Base-by-base conservation (phyloP, 306 rosid species). In the Geum urbanum region DNA sequence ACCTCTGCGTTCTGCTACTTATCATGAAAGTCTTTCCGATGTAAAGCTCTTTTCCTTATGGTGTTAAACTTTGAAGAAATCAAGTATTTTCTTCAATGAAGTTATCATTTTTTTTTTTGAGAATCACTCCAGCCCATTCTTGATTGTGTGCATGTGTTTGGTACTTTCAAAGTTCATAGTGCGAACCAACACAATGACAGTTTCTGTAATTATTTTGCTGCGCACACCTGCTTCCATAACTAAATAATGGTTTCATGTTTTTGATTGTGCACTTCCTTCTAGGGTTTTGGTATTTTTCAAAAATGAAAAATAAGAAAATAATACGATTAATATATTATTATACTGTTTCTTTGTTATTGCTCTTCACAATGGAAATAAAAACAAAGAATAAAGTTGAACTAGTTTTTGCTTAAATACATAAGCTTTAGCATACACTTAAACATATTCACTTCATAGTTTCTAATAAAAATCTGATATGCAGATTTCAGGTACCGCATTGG, bases 401-500 rank as follows among this genome's bases (percentile, higher is more conserved):
- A 19, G 60, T 15, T 24, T 48, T n/a, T 8, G 37, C 37, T 32
- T 32, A 32, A 32, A 2, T 32, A 32, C 37, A 32, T 32, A 32
- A 32, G 37, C 37, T 32, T 32, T 32, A 32, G 37, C 37, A 32
- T 32, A 32, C 37, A 32, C 37, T 32, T 3, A 2, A 32, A 32
- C 37, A 32, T 32, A 32, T 32, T 32, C 10, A 18, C 39, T 48
- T 45, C 57, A 5, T 69, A 56, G 40, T 74, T 20, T 69, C 81
- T 39, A 52, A 67, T 64, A 72, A 49, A 67, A 19, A 16, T 77
- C 83, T 74, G 46, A 65, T 70, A 27, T 77, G 69, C 92, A 94
- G 98, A 87, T 94, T 75, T 88, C 97, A 60, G 95, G 98, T 45
- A 94, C 96, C 7, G 97, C 98, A 40, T 71, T 85, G 77, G 98